phyloP scores from a whole-genome alignment of 2,329 filamentous ascomycete genomes.

The Colletotrichum spinosum region DNA sequence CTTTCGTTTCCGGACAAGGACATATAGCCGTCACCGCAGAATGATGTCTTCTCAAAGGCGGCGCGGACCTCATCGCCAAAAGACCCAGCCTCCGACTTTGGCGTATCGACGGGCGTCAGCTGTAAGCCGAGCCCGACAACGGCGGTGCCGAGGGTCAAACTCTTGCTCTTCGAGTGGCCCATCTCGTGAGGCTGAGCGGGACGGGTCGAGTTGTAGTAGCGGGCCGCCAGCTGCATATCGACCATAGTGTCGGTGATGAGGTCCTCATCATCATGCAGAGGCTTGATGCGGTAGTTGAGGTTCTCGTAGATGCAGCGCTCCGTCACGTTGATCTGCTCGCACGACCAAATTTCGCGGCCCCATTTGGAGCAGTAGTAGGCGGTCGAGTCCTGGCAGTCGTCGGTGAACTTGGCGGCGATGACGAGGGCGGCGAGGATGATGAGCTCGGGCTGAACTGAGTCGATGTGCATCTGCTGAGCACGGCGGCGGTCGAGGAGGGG shows the following conservation, averaged over 20 bases:
- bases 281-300: slow-evolving; percentile 72
- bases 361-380: slow-evolving; percentile 65
- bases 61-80: slow-evolving; percentile 32
- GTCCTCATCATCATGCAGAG: slow-evolving; percentile 66
- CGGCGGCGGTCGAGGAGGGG: slow-evolving; percentile 43
- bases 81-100: slow-evolving; percentile 31
- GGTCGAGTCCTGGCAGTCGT: slow-evolving; percentile 67
- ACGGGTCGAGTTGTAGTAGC: slow-evolving; percentile 43
- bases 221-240: slow-evolving; percentile 72
- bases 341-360: slow-evolving; percentile 68
- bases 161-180: slow-evolving; percentile 49
- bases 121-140: slow-evolving; percentile 53
- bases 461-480: slow-evolving; percentile 64
- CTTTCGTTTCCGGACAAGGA: slow-evolving; percentile 19
- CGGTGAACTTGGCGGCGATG: slow-evolving; percentile 74
- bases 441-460: slow-evolving; percentile 71
- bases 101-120: slow-evolving; percentile 55
- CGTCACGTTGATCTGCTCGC: slow-evolving; percentile 72
- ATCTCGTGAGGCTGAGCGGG: slow-evolving; percentile 27
- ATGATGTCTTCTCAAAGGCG: slow-evolving; percentile 21
- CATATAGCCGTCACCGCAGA: slow-evolving; percentile 30
- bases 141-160: slow-evolving; percentile 53
- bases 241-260: slow-evolving; percentile 69
- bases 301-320: slow-evolving; percentile 74
- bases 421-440: slow-evolving; percentile 72